phyloP scores from a whole-genome alignment of 768 basidiomycete genomes.

The Auricularia auricula-judae region DNA sequence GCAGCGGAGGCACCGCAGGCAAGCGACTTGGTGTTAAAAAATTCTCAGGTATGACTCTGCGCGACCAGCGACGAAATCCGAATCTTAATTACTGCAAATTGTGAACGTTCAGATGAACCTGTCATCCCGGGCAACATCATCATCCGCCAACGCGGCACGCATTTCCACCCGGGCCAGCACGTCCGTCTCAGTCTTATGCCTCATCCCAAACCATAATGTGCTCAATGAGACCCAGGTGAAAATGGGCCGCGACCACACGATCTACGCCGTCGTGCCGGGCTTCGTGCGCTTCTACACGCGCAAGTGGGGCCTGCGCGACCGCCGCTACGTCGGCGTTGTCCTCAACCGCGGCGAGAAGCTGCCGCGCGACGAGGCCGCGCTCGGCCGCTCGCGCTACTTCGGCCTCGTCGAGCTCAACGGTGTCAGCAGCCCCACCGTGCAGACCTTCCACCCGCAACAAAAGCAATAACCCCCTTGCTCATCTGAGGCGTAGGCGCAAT shows the following conservation, averaged over 20 bases:
- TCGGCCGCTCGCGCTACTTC: constrained; percentile 80
- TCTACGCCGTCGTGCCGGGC: constrained; percentile 84
- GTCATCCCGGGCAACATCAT: constrained; percentile 95
- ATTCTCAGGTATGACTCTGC: constrained; percentile 62
- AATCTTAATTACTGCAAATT: neutral
- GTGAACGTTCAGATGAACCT: constrained; percentile 54
- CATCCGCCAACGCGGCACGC: constrained; percentile 84
- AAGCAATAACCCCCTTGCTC: neutral
- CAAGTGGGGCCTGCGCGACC: constrained; percentile 48
- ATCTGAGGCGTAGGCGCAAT: no score
- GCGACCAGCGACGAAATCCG: neutral
- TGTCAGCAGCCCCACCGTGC: neutral
- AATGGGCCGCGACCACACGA: constrained; percentile 89
- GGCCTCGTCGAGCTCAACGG: constrained; percentile 52
- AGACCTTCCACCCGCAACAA: neutral
- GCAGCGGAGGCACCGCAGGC: constrained; percentile 87
- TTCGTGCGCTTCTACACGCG: constrained; percentile 90
- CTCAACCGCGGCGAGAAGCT: constrained; percentile 73
- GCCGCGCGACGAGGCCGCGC: constrained; percentile 62
- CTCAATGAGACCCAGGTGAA: constrained; percentile 47
- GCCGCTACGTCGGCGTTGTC: constrained; percentile 78
- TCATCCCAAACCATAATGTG: constrained; percentile 4
- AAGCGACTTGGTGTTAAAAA: constrained; percentile 92
- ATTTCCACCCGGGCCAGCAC: constrained; percentile 90
- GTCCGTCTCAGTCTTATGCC: constrained; percentile 33